phyloP scores from a whole-genome alignment of 352 stramenopile species.

The Phytophthora pseudosyringae region DNA sequence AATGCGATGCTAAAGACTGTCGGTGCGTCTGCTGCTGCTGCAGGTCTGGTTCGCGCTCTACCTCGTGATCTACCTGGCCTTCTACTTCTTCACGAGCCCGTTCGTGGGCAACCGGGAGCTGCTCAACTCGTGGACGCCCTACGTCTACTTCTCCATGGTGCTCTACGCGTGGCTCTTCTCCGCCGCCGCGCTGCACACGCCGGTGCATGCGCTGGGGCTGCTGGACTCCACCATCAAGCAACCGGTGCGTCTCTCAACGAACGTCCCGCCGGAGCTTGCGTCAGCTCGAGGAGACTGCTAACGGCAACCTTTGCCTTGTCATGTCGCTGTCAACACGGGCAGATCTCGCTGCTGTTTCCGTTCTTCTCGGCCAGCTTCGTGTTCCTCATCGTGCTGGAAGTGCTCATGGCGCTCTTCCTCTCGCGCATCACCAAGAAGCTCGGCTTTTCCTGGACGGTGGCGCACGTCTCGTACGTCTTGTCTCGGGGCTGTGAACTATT shows the following conservation, averaged over 20 bases:
- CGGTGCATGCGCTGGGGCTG: constrained; percentile 71
- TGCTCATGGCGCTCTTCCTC: constrained; percentile 71
- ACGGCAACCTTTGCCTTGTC: neutral
- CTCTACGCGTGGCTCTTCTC: constrained; percentile 88
- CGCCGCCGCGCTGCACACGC: constrained; percentile 76
- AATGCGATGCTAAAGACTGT: neutral
- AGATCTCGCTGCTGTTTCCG: constrained; percentile 85
- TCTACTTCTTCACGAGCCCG: constrained; percentile 91
- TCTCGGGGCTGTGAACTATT: neutral
- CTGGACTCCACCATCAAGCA: constrained; percentile 87
- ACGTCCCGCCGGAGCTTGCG: neutral
- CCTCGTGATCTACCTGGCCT: constrained; percentile 79
- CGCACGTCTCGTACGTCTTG: constrained; percentile 71
- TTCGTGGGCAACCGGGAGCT: constrained; percentile 88
- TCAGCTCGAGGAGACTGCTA: neutral
- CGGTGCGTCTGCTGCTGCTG: neutral
- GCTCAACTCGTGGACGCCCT: constrained; percentile 85
- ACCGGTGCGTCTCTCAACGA: constrained; percentile 44
- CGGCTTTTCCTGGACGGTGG: constrained; percentile 66
- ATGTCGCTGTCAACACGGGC: neutral
- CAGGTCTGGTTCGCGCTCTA: constrained; percentile 89
- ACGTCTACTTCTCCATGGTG: constrained; percentile 89
- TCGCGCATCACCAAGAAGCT: constrained; percentile 58
- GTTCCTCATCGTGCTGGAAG: constrained; percentile 75
- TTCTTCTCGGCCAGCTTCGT: constrained; percentile 88